Evolutionary conservation across 1,284 basidiomycete species (phyloP).

Genomic region (Boletus sp.): DNA sequence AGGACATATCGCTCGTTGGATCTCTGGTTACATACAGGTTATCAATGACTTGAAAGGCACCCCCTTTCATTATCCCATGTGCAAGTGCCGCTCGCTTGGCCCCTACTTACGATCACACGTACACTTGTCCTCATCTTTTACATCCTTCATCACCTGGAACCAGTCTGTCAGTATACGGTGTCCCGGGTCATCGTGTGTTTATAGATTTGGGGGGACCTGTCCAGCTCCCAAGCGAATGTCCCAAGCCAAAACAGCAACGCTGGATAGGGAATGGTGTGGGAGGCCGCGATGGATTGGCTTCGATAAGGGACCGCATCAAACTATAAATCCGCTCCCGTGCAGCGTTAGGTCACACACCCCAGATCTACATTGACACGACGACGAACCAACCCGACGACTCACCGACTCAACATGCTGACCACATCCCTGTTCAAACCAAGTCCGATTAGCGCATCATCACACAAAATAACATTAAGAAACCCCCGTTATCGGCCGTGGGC

Average conservation of each 20-base stretch:
- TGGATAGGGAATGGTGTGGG: conserved; percentile 22
- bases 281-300: conserved; percentile 33
- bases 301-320: conserved; percentile 37
- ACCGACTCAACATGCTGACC: conserved; percentile 62
- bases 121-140: conserved; percentile 68
- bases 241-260: conserved; percentile 11
- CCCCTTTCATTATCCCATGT: conserved; percentile 6
- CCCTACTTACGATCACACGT: conserved; percentile 41
- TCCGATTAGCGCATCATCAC: conserved; percentile 8
- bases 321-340: conserved; percentile 17
- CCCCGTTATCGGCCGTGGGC: conserved; percentile 10
- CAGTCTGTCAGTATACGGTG: conserved; percentile 49
- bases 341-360: conserved; percentile 10
- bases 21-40: conserved; percentile 15
- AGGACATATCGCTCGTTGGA: conserved; percentile 13
- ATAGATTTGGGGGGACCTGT: conserved; percentile 24
- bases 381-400: conserved; percentile 32
- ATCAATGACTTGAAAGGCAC: conserved; percentile 1
- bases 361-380: conserved; percentile 20
- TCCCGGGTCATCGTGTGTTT: conserved; percentile 22
- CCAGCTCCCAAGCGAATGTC: conserved; percentile 26
- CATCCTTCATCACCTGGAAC: conserved; percentile 33
- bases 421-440: conserved; percentile 51
- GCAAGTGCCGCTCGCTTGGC: conserved; percentile 15
- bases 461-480: neutral